Evolutionary conservation across 140 eudicot genomes (phyloP).

Genomic region (Stevia rebaudiana): DNA sequence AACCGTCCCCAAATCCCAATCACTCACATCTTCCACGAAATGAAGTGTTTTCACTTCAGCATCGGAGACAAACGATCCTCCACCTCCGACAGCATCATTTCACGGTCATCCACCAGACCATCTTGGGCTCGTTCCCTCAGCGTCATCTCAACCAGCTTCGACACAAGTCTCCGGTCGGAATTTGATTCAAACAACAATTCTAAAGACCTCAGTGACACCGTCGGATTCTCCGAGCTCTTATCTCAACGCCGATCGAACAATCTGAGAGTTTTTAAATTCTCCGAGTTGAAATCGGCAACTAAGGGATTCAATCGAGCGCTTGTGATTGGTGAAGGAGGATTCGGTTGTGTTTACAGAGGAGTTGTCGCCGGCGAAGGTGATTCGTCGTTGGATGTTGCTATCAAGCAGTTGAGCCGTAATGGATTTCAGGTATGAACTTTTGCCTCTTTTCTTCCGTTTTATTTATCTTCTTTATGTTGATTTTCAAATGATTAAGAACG

Average conservation of each 20-base stretch:
- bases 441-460: not conserved
- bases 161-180: conserved; percentile 58
- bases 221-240: conserved; percentile 37
- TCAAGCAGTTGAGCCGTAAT: conserved; percentile 74
- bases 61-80: conserved; percentile 34
- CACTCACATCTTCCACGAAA: no score
- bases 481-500: no score
- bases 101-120: conserved; percentile 42
- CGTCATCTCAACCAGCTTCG: conserved; percentile 50
- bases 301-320: conserved; percentile 52
- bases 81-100: conserved; percentile 31
- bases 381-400: conserved; percentile 57
- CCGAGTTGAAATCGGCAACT: conserved; percentile 67
- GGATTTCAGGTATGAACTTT: conserved; percentile 79
- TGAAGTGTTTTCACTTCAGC: conserved; percentile 80
- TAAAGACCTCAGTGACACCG: conserved; percentile 39
- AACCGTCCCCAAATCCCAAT: no score
- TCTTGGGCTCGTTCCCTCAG: conserved; percentile 81
- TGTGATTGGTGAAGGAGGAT: conserved; percentile 83
- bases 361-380: conserved; percentile 23
- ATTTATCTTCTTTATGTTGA: no score
- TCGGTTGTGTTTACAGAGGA: conserved; percentile 72
- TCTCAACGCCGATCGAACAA: conserved; percentile 47
- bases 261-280: conserved; percentile 51
- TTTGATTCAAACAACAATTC: conserved; percentile 39